Evolutionary conservation across 1,284 basidiomycete genomes (phyloP).

Genomic region (Vanrija pseudolonga): DNA sequence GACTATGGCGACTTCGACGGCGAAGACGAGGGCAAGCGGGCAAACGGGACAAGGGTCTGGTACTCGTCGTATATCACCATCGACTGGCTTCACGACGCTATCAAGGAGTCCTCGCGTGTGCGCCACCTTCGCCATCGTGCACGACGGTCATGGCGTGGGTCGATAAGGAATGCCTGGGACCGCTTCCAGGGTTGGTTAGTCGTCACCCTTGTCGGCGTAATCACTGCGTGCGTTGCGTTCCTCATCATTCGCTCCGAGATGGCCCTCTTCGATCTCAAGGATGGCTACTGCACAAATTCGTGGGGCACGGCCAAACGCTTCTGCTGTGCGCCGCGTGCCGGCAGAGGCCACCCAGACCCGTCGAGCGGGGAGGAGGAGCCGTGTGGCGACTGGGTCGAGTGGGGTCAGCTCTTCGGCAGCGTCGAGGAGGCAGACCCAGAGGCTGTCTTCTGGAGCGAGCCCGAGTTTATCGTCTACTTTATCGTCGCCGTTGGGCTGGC

Average conservation of each 20-base stretch:
- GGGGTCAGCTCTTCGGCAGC: conserved; percentile 55
- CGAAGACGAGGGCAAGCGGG: conserved; percentile 55
- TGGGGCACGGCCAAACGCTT: conserved; percentile 77
- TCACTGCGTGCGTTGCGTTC: conserved; percentile 81
- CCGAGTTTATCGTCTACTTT: conserved; percentile 69
- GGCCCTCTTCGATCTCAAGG: conserved; percentile 89
- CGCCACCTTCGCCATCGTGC: conserved; percentile 60
- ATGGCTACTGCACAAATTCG: conserved; percentile 71
- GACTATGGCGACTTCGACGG: conserved; percentile 29
- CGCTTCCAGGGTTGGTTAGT: conserved; percentile 85
- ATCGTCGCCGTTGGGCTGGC: conserved; percentile 74
- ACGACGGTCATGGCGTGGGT: conserved; percentile 67
- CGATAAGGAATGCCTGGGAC: conserved; percentile 68
- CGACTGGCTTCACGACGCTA: conserved; percentile 89
- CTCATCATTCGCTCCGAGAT: conserved; percentile 82
- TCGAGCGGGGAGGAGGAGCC: conserved; percentile 42
- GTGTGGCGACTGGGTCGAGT: conserved; percentile 72
- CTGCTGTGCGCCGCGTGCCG: conserved; percentile 61
- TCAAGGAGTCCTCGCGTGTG: conserved; percentile 80
- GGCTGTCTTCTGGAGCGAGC: conserved; percentile 26
- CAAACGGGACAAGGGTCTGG: conserved; percentile 87
- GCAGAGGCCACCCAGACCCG: conserved; percentile 28
- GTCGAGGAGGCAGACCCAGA: conserved; percentile 5
- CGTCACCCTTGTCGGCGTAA: conserved; percentile 66
- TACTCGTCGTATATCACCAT: conserved; percentile 61